Percentiles rank a stretch among this genome's conserved stretches.
Conservation (phyloP, 768 basidiomycete genomes). For the Rhodotorula graminis region DNA sequence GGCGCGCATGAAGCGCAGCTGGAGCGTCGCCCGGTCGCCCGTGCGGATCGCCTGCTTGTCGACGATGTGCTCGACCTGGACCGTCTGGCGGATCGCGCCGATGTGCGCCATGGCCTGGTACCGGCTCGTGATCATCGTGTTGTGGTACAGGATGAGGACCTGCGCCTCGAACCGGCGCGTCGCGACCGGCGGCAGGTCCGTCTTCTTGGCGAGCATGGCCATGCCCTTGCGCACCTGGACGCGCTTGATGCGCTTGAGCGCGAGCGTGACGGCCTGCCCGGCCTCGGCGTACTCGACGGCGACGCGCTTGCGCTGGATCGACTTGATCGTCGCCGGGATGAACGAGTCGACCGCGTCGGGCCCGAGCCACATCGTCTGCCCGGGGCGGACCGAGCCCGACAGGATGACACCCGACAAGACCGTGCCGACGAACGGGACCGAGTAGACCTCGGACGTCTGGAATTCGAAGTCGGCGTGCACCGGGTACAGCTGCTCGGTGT, state of each 20-base stretch:
- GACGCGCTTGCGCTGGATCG: constrained; percentile 91
- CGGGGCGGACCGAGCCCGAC: constrained; percentile 52
- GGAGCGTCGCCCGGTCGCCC: constrained; percentile 84
- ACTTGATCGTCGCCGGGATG: constrained; percentile 70
- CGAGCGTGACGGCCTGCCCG: constrained; percentile 90
- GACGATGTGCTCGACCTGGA: constrained; percentile 43
- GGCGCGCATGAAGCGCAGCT: constrained; percentile 65
- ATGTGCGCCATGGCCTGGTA: constrained; percentile 45
- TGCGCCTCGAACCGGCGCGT: constrained; percentile 84
- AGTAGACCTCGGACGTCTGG: constrained; percentile 49
- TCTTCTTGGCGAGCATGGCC: constrained; percentile 80
- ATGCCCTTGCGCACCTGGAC: constrained; percentile 85
- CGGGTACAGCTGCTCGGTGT: constrained; percentile 20
- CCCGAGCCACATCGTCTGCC: constrained; percentile 76
- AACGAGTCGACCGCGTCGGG: constrained; percentile 91
- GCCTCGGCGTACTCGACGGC: constrained; percentile 81
- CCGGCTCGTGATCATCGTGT: constrained; percentile 24
- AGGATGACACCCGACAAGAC: constrained; percentile 42
- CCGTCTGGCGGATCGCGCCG: constrained; percentile 43
- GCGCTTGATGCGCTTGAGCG: constrained; percentile 79
- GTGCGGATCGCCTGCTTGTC: constrained; percentile 86
- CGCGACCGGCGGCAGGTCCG: constrained; percentile 59
- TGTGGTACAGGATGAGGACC: constrained; percentile 74
- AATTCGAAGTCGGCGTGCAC: constrained; percentile 45
- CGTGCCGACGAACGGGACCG: constrained; percentile 46